Base-by-base conservation (phyloP, 163 green algal species). In the Smithsoniella earleae region DNA sequence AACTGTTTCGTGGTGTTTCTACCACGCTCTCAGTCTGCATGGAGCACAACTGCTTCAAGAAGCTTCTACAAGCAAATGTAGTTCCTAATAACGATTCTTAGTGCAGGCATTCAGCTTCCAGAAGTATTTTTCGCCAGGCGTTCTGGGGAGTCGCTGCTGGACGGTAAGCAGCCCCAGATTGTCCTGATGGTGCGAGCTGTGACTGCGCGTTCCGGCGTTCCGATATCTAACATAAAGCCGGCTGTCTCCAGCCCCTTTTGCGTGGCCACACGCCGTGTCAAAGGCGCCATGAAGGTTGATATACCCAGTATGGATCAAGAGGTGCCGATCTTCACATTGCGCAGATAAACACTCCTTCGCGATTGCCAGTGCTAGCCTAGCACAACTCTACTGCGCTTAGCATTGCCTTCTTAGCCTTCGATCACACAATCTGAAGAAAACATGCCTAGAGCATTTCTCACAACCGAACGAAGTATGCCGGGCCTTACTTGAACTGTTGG, bases 231-330 rank as follows among this genome's bases (percentile, higher is more conserved):
- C 22, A 13, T 69, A 5, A 5, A 43, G 58, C n/a, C 58, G 40
- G 58, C 58, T 25, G 58, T 69, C 5, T 69, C 58, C 58, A 69
- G 43, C 58, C 34, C 58, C 58, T 69, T 69, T 34, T 69, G 58
- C 25, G 58, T 69, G 10, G 58, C 58, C 58, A 69, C 58, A n/a
- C 18, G 58, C 5, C n/a, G 58, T 37, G 58, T 69, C 58, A 69
- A 69, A 33, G 58, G 58, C n/a, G 58, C 58, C 31, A 69, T 69
- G 58, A 69, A 69, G 27, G 58, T 69, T 16, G 58, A 69, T 31
- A 69, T 69, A n/a, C 58, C 58, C 58, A 69, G 58, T 31, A 69
- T 69, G 58, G 58, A 69, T 31, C 58, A 69, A 13, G 58, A 69
- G 58, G 58, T 69, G 58, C n/a, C 25, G 13, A 25, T 0, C 49